Percentiles rank a stretch among this genome's conserved stretches.
These are phyloP conservation scores for Yamadazyma phyllophila DNA, from an alignment of 805 yeast genomes.

Conservation along the genomic window DNA sequence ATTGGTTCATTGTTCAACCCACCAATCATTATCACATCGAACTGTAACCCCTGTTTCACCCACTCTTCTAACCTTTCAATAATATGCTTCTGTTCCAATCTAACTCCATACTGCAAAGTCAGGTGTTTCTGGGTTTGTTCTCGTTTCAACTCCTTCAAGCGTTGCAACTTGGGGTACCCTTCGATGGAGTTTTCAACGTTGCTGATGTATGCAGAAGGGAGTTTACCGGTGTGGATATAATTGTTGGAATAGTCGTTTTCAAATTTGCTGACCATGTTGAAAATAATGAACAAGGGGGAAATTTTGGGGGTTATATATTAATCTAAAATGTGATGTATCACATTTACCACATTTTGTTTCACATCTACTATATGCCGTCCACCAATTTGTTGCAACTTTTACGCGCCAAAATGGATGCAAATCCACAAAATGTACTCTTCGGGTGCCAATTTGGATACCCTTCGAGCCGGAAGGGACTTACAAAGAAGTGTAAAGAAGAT, in stretches of 20 bases:
- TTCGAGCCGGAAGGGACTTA: not conserved
- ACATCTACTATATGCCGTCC: not conserved
- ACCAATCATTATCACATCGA: constrained; percentile 91
- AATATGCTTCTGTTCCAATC: constrained; percentile 53
- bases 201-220: constrained; percentile 64
- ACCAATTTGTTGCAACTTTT: not conserved
- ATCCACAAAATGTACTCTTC: not conserved
- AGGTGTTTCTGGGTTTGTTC: constrained; percentile 54
- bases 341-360: not conserved
- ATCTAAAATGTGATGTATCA: no score
- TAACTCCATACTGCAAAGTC: constrained; percentile 63
- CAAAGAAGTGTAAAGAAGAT: not conserved
- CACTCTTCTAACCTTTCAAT: constrained; percentile 57
- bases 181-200: constrained; percentile 66
- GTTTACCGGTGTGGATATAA: constrained; percentile 58
- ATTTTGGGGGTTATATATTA: no score
- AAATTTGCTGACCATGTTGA: constrained; percentile 11
- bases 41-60: constrained; percentile 58
- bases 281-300: not conserved
- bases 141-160: constrained; percentile 62
- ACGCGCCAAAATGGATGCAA: not conserved
- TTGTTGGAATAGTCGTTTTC: constrained; percentile 75
- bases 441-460: no score
- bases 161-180: constrained; percentile 84
- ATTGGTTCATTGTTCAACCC: constrained; percentile 76